Conservation (phyloP, 176 grass and related monocot species). For the Aegilops tauschii region DNA sequence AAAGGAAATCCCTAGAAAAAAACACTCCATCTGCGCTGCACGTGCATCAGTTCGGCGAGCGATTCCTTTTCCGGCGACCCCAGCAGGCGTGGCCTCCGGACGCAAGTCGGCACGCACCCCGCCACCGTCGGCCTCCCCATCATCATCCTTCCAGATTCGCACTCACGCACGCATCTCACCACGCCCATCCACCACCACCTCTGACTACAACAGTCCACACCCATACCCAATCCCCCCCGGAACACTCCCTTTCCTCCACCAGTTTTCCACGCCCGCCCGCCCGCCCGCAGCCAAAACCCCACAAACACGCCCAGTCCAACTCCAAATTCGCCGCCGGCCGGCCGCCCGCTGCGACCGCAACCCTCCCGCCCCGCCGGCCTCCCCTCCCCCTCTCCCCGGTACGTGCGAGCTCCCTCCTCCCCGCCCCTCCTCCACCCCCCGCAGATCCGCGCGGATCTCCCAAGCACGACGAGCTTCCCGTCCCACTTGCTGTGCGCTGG, state of each 20-base stretch:
- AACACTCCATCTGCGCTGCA: too few species aligned
- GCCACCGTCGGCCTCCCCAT: too few species aligned
- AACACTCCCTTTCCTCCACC: neutral
- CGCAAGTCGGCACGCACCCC: too few species aligned
- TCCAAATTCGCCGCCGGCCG: neutral
- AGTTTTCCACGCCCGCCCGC: neutral
- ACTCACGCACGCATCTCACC: neutral
- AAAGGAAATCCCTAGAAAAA: too few species aligned
- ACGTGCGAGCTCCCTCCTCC: neutral
- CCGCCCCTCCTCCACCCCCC: neutral
- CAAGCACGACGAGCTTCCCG: neutral
- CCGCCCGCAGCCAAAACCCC: neutral
- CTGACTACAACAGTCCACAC: neutral
- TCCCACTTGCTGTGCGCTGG: neutral
- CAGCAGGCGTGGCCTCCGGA: neutral
- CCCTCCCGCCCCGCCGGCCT: neutral
- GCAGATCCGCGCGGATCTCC: neutral
- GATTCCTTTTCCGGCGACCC: neutral
- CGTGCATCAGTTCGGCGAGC: too few species aligned
- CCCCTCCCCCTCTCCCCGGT: neutral
- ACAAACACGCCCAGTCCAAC: neutral
- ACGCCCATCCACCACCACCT: neutral
- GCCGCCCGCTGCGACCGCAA: neutral
- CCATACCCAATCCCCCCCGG: neutral
- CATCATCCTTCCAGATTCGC: neutral